A percentile compares a stretch with the other conserved stretches of the same genome.
Evolutionary conservation across 1,284 basidiomycete species (phyloP).

Genomic region (Fomitopsis betulina): DNA sequence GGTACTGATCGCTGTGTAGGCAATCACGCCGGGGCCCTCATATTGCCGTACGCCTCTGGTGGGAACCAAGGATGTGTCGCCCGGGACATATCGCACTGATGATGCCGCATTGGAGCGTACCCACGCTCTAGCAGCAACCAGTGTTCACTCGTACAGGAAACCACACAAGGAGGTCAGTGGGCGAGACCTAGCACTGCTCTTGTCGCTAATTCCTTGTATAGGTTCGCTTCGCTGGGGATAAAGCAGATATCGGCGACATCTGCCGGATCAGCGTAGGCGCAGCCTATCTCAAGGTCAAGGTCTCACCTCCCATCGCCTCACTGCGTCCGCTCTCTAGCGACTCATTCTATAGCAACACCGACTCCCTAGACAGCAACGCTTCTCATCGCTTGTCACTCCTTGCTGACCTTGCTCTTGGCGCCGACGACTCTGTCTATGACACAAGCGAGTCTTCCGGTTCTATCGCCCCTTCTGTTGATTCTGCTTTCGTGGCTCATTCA

Average conservation of each 20-base stretch:
- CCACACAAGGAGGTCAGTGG: not conserved
- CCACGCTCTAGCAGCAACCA: not conserved
- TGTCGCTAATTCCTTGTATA: not conserved
- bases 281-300: not conserved
- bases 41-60: not conserved
- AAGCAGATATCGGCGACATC: not conserved
- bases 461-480: not conserved
- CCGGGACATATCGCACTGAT: not conserved
- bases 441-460: not conserved
- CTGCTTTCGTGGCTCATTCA: not conserved
- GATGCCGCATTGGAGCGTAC: not conserved
- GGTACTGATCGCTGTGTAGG: not conserved
- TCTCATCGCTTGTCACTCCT: not conserved
- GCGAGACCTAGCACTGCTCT: not conserved
- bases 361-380: not conserved
- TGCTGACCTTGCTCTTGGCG: not conserved
- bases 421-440: not conserved
- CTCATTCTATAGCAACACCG: not conserved
- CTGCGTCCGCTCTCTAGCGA: not conserved
- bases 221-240: not conserved
- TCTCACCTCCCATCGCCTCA: not conserved
- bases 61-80: not conserved
- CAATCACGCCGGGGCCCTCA: not conserved
- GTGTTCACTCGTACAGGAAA: not conserved
- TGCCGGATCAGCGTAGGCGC: not conserved